These are phyloP conservation scores for Fennellomyces sp. DNA, from an alignment of 371 early-diverging fungal genomes.

Conservation along the genomic window DNA sequence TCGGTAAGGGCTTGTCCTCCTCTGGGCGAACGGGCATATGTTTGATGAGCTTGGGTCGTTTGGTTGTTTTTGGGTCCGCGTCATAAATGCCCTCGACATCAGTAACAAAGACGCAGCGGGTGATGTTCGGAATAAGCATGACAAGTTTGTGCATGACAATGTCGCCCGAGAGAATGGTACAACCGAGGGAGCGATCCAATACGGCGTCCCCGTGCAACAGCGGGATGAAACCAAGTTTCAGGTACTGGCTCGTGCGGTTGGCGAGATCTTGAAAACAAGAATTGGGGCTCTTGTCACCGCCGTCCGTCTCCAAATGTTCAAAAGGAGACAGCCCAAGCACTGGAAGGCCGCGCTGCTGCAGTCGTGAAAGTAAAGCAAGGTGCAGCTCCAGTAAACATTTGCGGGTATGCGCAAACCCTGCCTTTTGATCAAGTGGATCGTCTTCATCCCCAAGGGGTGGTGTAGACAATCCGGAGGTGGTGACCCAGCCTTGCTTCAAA, in stretches of 20 bases:
- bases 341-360: slow-evolving; percentile 34
- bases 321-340: slow-evolving; percentile 38
- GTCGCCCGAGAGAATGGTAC: slow-evolving; percentile 55
- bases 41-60: slow-evolving; percentile 19
- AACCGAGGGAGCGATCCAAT: slow-evolving; percentile 35
- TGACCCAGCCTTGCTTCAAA: slow-evolving; percentile 41
- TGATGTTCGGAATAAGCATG: slow-evolving; percentile 17
- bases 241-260: slow-evolving; percentile 19
- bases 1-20: neutral
- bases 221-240: slow-evolving; percentile 45
- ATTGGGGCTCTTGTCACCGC: slow-evolving; percentile 22
- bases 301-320: slow-evolving; percentile 34
- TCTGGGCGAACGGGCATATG: slow-evolving; percentile 6
- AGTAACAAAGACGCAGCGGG: slow-evolving; percentile 52
- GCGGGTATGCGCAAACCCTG: slow-evolving; percentile 36
- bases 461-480: slow-evolving; percentile 12
- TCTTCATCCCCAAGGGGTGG: slow-evolving; percentile 5
- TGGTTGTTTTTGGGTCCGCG: slow-evolving; percentile 36
- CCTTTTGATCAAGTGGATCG: slow-evolving; percentile 11
- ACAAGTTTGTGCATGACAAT: slow-evolving; percentile 42
- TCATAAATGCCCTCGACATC: slow-evolving; percentile 53
- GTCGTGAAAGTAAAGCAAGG: slow-evolving; percentile 14
- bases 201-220: slow-evolving; percentile 55
- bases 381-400: slow-evolving; percentile 29
- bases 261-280: slow-evolving; percentile 14